Percentiles rank a stretch among this genome's conserved stretches.
These are phyloP conservation scores for Diaporthe ilicicola DNA, from an alignment of 2,329 filamentous ascomycete genomes.

Conservation along the genomic window DNA sequence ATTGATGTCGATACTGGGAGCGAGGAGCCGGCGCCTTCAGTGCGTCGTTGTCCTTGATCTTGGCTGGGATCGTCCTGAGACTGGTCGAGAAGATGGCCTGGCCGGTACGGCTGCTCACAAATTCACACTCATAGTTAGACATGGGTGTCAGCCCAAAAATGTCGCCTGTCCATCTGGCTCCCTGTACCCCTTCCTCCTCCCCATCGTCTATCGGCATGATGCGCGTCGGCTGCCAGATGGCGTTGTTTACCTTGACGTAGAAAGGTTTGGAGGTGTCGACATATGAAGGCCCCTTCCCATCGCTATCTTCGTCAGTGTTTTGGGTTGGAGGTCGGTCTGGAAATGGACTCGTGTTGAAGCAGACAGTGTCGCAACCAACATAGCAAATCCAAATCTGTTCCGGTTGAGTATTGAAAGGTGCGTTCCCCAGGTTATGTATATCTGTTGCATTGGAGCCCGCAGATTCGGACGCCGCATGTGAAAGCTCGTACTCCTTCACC, in stretches of 20 bases:
- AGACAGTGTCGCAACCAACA: conserved; percentile 79
- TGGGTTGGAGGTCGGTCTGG: conserved; percentile 23
- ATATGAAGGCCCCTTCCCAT: conserved; percentile 52
- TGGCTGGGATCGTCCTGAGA: conserved; percentile 70
- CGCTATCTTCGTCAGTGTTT: conserved; percentile 46
- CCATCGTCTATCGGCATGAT: conserved; percentile 62
- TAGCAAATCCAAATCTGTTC: conserved; percentile 84
- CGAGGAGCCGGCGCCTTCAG: conserved; percentile 57
- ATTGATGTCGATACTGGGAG: conserved; percentile 72
- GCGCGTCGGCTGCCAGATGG: conserved; percentile 80
- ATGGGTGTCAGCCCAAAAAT: conserved; percentile 75
- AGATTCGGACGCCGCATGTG: conserved; percentile 77
- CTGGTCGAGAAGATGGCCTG: conserved; percentile 75
- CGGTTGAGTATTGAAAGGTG: conserved; percentile 74
- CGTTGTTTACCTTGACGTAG: conserved; percentile 80
- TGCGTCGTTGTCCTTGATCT: conserved; percentile 50
- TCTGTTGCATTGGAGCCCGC: conserved; percentile 79
- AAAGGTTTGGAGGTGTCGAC: conserved; percentile 79
- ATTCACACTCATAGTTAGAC: conserved; percentile 82
- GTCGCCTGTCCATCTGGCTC: conserved; percentile 73
- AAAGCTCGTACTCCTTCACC: conserved; percentile 89
- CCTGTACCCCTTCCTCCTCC: conserved; percentile 47
- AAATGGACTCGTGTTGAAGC: conserved; percentile 77
- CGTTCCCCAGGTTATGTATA: conserved; percentile 79
- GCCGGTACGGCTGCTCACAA: conserved; percentile 73